Evolutionary conservation across 306 rosid species (phyloP).

Genomic region (Purshia tridentata): DNA sequence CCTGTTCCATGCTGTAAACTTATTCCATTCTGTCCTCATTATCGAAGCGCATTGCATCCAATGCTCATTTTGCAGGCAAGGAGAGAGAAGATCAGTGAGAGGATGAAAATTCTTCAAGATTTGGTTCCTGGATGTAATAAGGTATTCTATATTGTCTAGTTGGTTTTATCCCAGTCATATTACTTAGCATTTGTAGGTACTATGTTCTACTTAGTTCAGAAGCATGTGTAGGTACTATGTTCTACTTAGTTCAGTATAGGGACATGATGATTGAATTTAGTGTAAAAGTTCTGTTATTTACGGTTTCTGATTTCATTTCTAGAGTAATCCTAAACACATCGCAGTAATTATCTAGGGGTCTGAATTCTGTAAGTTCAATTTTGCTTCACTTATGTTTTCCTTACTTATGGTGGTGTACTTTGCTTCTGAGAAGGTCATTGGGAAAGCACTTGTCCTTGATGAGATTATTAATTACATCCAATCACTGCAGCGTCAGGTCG

Average conservation of each 20-base stretch:
- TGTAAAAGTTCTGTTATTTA: constrained; percentile 2
- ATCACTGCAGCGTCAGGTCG: constrained; percentile 85
- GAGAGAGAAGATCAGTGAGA: constrained; percentile 90
- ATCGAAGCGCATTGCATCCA: constrained; percentile 1
- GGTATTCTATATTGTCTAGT: constrained; percentile 37
- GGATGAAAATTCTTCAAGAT: constrained; percentile 92
- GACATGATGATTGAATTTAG: neutral
- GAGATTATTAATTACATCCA: constrained; percentile 94
- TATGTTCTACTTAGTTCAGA: too few species aligned
- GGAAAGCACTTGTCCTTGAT: constrained; percentile 87
- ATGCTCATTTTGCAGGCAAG: constrained; percentile 61
- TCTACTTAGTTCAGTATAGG: neutral
- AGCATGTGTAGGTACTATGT: neutral
- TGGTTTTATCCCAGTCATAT: constrained; percentile 5
- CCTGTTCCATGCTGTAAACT: too few species aligned
- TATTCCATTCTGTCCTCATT: neutral
- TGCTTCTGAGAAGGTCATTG: constrained; percentile 58
- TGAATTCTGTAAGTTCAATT: neutral
- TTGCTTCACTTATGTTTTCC: constrained; percentile 11
- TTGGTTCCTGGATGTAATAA: constrained; percentile 94
- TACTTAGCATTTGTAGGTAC: neutral
- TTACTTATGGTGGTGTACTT: neutral
- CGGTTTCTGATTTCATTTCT: neutral
- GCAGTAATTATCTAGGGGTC: neutral
- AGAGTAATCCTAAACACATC: neutral